These are phyloP conservation scores for Hypoxylon cercidicola DNA, from an alignment of 495 filamentous ascomycete species.

Conservation along the genomic window DNA sequence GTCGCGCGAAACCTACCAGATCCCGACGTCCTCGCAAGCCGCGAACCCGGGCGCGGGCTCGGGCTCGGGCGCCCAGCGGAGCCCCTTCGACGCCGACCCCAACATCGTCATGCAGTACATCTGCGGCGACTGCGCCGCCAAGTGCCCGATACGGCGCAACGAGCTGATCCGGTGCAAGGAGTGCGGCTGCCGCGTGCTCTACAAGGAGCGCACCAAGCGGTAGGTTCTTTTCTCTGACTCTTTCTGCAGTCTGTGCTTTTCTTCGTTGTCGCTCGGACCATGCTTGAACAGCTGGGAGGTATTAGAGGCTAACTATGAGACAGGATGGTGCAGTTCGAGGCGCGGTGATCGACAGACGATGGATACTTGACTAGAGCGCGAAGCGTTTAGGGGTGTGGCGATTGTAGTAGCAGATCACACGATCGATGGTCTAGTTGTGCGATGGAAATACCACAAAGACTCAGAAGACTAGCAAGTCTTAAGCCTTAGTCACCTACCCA, in stretches of 20 bases:
- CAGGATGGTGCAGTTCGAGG: conserved; percentile 98
- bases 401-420: too few species aligned
- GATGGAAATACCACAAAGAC: neutral
- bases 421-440: neutral
- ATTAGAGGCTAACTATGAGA: conserved; percentile 19
- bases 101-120: conserved; percentile 76
- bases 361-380: neutral
- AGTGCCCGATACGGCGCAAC: conserved; percentile 81
- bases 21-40: conserved; percentile 55
- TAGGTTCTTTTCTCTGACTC: conserved; percentile 56
- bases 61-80: conserved; percentile 38
- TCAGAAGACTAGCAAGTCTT: neutral
- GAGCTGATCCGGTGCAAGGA: conserved; percentile 95
- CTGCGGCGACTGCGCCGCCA: conserved; percentile 91
- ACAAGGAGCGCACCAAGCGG: conserved; percentile 98
- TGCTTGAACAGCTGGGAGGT: neutral
- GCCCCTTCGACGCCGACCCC: conserved; percentile 45
- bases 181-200: conserved; percentile 94
- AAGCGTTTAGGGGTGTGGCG: too few species aligned
- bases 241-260: neutral
- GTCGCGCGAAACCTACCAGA: conserved; percentile 71
- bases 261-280: too few species aligned
- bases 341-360: conserved; percentile 64
- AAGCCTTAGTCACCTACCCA: neutral
- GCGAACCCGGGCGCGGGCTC: conserved; percentile 45